phyloP scores from a whole-genome alignment of 1,284 basidiomycete genomes.

The Ustilago curta region DNA sequence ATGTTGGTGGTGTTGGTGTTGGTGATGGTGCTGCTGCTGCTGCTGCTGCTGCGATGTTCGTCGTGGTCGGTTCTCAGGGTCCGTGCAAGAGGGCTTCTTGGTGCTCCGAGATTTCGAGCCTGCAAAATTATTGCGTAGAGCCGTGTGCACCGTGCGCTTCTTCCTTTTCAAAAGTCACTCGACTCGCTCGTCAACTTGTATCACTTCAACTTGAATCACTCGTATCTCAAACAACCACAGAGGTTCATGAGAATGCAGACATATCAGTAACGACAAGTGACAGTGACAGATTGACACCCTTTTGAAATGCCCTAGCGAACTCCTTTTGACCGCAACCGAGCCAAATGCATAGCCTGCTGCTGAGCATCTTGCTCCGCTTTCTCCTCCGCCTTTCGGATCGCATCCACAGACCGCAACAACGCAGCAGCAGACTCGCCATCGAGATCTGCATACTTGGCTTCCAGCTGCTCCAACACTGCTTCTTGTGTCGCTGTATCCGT shows the following conservation, averaged over 20 bases:
- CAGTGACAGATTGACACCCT: not conserved
- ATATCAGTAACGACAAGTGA: no score
- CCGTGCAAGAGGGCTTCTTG: not conserved
- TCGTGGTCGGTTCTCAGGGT: not conserved
- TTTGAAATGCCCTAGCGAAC: slow-evolving; percentile 12
- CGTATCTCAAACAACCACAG: not conserved
- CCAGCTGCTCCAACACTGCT: slow-evolving; percentile 23
- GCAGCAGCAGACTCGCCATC: slow-evolving; percentile 13
- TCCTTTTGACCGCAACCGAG: slow-evolving; percentile 38
- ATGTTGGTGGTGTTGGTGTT: not conserved
- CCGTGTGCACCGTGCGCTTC: not conserved
- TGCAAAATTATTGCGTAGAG: not conserved
- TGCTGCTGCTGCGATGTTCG: no score
- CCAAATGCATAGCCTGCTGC: slow-evolving; percentile 17
- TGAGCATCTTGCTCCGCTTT: slow-evolving; percentile 12
- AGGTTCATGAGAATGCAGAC: not conserved
- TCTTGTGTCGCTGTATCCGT: slow-evolving; percentile 22
- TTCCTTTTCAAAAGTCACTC: not conserved
- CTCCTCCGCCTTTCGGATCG: slow-evolving; percentile 8
- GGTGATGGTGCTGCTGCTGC: no score
- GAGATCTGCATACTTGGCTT: slow-evolving; percentile 6
- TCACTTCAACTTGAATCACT: no score
- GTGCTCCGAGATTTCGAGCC: not conserved
- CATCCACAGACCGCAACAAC: slow-evolving; percentile 19
- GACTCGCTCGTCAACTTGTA: no score